phyloP scores from a whole-genome alignment of 2,329 filamentous ascomycete species.

The Sporothrix pallida region DNA sequence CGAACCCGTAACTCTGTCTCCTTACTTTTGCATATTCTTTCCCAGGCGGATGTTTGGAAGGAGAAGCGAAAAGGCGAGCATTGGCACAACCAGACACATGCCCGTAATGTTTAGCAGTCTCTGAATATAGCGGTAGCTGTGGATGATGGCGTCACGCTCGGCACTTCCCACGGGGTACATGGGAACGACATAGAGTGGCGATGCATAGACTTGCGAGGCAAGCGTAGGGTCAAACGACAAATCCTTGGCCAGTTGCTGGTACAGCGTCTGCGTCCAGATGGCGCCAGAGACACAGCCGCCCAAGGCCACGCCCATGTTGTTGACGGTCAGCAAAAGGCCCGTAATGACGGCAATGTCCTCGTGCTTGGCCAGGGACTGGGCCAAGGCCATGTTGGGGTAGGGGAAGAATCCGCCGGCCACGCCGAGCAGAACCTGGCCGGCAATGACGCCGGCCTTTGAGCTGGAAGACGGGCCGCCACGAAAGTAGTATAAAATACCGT shows the following conservation, averaged over 20 bases:
- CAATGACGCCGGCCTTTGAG: constrained; percentile 63
- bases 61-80: constrained; percentile 50
- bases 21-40: not conserved
- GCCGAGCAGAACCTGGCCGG: constrained; percentile 66
- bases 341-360: constrained; percentile 68
- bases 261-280: constrained; percentile 66
- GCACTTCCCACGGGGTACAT: constrained; percentile 51
- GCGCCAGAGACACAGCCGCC: constrained; percentile 66
- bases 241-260: constrained; percentile 47
- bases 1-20: too few species aligned
- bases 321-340: constrained; percentile 64
- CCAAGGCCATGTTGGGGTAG: constrained; percentile 54
- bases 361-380: constrained; percentile 52
- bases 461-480: constrained; percentile 56
- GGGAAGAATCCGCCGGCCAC: constrained; percentile 68
- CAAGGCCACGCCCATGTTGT: constrained; percentile 66
- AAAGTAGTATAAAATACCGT: constrained; percentile 68
- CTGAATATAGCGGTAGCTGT: constrained; percentile 55
- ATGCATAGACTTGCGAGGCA: constrained; percentile 45
- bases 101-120: constrained; percentile 55
- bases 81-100: constrained; percentile 56
- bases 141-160: constrained; percentile 52
- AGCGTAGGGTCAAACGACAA: constrained; percentile 48
- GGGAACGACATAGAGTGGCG: constrained; percentile 45
- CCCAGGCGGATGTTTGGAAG: not conserved